Evolutionary conservation across 208 protist genomes (phyloP).

Genomic region (Acanthamoeba lenticulata): DNA sequence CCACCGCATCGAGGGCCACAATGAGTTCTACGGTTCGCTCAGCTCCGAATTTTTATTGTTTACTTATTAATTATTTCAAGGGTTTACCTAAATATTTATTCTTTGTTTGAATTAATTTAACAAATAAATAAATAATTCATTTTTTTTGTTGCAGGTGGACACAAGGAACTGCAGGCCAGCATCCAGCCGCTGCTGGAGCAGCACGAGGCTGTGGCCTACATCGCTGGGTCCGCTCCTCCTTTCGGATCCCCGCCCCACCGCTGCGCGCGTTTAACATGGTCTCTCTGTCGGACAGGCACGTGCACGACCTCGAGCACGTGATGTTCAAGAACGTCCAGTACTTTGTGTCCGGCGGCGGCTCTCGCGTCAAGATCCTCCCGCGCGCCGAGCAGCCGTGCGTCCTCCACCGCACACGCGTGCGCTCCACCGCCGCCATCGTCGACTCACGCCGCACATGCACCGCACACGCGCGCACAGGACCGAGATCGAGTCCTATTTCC

Average conservation of each 20-base stretch:
- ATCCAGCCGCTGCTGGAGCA: conserved; percentile 77
- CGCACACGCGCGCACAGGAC: not conserved
- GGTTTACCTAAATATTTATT: no score
- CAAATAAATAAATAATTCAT: no score
- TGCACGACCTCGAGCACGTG: conserved; percentile 85
- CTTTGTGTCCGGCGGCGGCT: conserved; percentile 81
- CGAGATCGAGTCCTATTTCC: not conserved
- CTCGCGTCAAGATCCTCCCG: conserved; percentile 70
- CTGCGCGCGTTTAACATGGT: no score
- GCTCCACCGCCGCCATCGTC: not conserved
- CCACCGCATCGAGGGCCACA: conserved; percentile 52
- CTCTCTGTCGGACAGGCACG: no score
- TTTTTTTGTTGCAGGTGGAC: conserved; percentile 64
- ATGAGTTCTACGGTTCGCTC: conserved; percentile 46
- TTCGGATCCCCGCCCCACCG: no score
- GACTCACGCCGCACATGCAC: not conserved
- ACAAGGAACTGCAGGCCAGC: conserved; percentile 75
- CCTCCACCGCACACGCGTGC: not conserved
- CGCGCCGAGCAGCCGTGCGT: not conserved
- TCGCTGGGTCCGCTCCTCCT: conserved; percentile 73
- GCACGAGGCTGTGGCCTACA: conserved; percentile 76
- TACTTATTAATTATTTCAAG: no score
- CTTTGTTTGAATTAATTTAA: no score
- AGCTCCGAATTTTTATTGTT: no score
- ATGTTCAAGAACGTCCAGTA: conserved; percentile 76